Conservation (phyloP, 2,329 filamentous ascomycete genomes). For the Phialophora tarda region DNA sequence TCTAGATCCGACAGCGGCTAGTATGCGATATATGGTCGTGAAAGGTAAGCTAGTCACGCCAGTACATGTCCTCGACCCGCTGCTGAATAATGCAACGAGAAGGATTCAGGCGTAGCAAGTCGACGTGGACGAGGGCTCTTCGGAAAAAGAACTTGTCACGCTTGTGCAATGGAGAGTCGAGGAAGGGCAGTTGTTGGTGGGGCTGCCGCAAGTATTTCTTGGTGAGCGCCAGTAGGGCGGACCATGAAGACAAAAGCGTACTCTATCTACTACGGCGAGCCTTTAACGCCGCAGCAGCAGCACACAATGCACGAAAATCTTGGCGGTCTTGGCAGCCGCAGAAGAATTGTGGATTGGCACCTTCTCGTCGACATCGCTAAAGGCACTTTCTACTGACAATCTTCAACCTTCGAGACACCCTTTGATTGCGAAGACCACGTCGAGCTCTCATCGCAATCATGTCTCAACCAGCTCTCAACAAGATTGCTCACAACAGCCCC, state of each 20-base stretch:
- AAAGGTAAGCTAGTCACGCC: not conserved
- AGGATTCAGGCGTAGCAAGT: not conserved
- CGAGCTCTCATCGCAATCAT: constrained; percentile 56
- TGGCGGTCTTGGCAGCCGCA: constrained; percentile 13
- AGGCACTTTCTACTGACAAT: constrained; percentile 24
- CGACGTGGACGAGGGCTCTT: not conserved
- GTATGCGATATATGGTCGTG: not conserved
- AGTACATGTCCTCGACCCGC: not conserved
- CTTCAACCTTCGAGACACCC: constrained; percentile 31
- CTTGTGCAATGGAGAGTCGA: not conserved
- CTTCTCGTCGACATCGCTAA: constrained; percentile 6
- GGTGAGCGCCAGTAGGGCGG: not conserved
- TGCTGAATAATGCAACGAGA: not conserved
- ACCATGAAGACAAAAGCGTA: not conserved
- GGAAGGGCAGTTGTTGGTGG: not conserved
- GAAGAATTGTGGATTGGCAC: constrained; percentile 14
- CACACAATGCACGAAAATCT: constrained; percentile 30
- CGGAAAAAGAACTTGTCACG: not conserved
- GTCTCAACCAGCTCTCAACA: constrained; percentile 77
- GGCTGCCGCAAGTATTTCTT: not conserved
- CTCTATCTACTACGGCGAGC: not conserved
- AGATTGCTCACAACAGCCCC: constrained; percentile 97
- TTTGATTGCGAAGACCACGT: constrained; percentile 26
- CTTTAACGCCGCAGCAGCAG: not conserved
- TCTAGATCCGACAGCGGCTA: not conserved